phyloP scores from a whole-genome alignment of 495 filamentous ascomycete species.

The Acidiella bohemica region DNA sequence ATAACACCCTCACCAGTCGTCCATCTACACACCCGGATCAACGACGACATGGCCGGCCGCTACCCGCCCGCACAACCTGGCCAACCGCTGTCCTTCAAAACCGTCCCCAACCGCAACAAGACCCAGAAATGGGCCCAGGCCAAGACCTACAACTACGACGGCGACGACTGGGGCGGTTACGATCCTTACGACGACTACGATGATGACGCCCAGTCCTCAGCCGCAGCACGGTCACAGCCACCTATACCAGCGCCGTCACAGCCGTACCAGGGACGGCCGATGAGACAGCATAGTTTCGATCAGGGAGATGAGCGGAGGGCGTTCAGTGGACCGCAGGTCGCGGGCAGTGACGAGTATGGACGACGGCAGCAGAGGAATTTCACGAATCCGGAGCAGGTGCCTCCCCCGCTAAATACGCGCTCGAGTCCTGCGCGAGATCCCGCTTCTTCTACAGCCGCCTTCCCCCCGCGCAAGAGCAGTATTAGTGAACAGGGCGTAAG shows the following conservation, averaged over 20 bases:
- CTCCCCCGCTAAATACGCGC: slow-evolving; percentile 24
- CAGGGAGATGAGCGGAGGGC: slow-evolving; percentile 33
- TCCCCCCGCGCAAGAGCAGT: slow-evolving; percentile 50
- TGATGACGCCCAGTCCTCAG: slow-evolving; percentile 34
- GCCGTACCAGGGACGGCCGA: neutral
- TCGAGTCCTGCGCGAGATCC: slow-evolving; percentile 1
- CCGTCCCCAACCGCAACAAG: slow-evolving; percentile 81
- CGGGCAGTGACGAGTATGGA: neutral
- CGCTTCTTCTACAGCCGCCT: slow-evolving; percentile 11
- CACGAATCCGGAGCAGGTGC: slow-evolving; percentile 25
- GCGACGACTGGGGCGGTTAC: slow-evolving; percentile 85
- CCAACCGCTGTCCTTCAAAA: slow-evolving; percentile 44
- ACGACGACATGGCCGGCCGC: too few species aligned
- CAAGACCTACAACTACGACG: slow-evolving; percentile 75
- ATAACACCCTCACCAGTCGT: slow-evolving; percentile 15
- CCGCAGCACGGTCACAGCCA: slow-evolving; percentile 16
- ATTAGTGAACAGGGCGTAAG: slow-evolving; percentile 28
- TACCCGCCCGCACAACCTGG: slow-evolving; percentile 18
- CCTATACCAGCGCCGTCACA: slow-evolving; percentile 3
- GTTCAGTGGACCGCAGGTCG: slow-evolving; percentile 17
- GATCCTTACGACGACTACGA: slow-evolving; percentile 63
- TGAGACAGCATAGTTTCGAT: slow-evolving; percentile 30
- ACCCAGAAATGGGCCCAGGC: slow-evolving; percentile 94
- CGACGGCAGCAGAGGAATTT: slow-evolving; percentile 19
- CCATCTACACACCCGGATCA: neutral